Evolutionary conservation across 495 filamentous ascomycete species (phyloP), one percentile per base, ranked within the genome.

Genomic region (Extremus antarcticus): DNA sequence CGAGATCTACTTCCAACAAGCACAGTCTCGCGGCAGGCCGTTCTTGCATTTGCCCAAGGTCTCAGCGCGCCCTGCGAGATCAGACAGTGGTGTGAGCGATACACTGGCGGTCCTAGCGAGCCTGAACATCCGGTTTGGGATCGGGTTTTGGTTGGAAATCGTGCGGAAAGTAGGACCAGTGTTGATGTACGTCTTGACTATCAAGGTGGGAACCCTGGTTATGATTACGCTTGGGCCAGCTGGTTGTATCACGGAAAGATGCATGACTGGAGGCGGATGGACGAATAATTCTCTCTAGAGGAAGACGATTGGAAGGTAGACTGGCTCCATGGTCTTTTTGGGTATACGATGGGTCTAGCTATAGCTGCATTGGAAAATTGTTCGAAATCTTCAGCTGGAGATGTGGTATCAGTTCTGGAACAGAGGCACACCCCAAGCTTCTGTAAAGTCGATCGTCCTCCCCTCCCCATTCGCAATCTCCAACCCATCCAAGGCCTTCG

Each of bases 351-450:
- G n/a, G n/a, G n/a, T n/a, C n/a, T n/a, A n/a, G n/a, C n/a, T n/a
- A n/a, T n/a, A n/a, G n/a, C n/a, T n/a, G n/a, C n/a, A n/a, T n/a
- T n/a, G n/a, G n/a, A n/a, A n/a, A n/a, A n/a, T n/a, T n/a, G n/a
- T n/a, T n/a, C n/a, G n/a, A n/a, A n/a, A n/a, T n/a, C n/a, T n/a
- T n/a, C n/a, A n/a, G n/a, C n/a, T n/a, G n/a, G n/a, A n/a, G n/a
- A n/a, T n/a, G n/a, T n/a, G n/a, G n/a, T n/a, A 22, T 58, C 47
- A 57, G n/a, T 32, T 39, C 20, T 39, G 19, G 47, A 50, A 59
- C 25, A 59, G 41, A 17, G 57, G 53, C 47, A 61, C 49, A 21
- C 50, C 58, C 58, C 58, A 61, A 25, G 3, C 46, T 10, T 54
- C 49, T 2, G 17, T 49, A 16, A 53, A 48, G 29, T 56, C 53